Conservation (phyloP, 192 early-diverging fungal species). For the Dissophora globulifera region DNA sequence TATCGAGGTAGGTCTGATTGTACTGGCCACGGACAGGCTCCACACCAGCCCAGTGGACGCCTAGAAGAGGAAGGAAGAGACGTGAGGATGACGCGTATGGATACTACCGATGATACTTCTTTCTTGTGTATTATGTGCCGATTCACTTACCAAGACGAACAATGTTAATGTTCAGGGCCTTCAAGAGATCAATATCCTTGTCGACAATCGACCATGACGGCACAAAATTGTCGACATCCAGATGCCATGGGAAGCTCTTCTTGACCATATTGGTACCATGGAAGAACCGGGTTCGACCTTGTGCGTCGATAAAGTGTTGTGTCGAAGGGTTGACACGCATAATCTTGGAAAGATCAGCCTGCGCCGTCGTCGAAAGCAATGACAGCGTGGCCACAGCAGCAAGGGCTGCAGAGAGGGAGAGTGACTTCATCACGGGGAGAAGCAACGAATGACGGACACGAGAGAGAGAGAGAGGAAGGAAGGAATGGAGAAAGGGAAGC, state of each 20-base stretch:
- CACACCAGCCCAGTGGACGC: slow-evolving; percentile 71
- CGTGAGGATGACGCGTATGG: not conserved
- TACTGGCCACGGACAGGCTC: slow-evolving; percentile 69
- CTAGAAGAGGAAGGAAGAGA: slow-evolving; percentile 2
- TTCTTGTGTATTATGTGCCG: not conserved
- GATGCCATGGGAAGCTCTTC: slow-evolving; percentile 63
- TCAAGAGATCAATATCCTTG: slow-evolving; percentile 54
- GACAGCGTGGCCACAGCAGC: slow-evolving; percentile 6
- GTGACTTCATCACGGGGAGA: slow-evolving; percentile 15
- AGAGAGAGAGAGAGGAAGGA: not conserved
- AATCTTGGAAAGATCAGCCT: slow-evolving; percentile 57
- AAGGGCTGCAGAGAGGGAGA: slow-evolving; percentile 24
- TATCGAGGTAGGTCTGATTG: slow-evolving; percentile 64
- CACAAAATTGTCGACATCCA: slow-evolving; percentile 51
- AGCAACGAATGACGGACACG: not conserved
- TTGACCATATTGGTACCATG: slow-evolving; percentile 70
- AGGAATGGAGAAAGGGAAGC: not conserved
- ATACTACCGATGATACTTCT: no score
- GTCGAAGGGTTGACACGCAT: slow-evolving; percentile 53
- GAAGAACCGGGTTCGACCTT: slow-evolving; percentile 63
- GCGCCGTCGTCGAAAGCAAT: not conserved
- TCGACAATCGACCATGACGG: slow-evolving; percentile 58
- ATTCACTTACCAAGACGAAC: slow-evolving; percentile 48
- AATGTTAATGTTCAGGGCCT: slow-evolving; percentile 45
- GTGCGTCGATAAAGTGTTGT: slow-evolving; percentile 56